A percentile compares a stretch with the other conserved stretches of the same genome.
Conservation (phyloP, 805 yeast genomes). For the Candida michaelii region DNA sequence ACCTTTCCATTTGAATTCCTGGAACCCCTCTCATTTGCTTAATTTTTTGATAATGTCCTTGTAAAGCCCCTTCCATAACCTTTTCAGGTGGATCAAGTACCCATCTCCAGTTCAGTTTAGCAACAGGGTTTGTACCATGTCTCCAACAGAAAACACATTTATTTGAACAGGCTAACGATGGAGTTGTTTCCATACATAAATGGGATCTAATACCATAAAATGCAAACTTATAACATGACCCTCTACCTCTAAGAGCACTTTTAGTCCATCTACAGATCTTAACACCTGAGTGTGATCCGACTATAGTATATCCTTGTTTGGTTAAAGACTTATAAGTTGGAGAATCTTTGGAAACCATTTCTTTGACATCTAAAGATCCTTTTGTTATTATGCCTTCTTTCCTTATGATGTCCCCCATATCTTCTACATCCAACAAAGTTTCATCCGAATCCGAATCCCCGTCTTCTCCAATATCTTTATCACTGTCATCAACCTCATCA, state of each 20-base stretch:
- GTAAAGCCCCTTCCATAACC: constrained; percentile 79
- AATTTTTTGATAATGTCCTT: constrained; percentile 87
- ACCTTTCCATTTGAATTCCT: constrained; percentile 85
- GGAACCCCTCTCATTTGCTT: constrained; percentile 96
- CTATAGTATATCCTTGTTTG: constrained; percentile 90
- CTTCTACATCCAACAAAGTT: constrained; percentile 79
- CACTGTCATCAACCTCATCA: constrained; percentile 59
- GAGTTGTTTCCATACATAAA: constrained; percentile 94
- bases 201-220: constrained; percentile 89
- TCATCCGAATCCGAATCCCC: constrained; percentile 34
- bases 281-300: constrained; percentile 93
- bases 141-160: constrained; percentile 98
- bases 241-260: constrained; percentile 89
- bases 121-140: constrained; percentile 96
- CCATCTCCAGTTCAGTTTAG: constrained; percentile 92
- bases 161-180: constrained; percentile 89
- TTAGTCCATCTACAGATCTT: constrained; percentile 96
- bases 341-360: constrained; percentile 87
- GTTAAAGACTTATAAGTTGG: constrained; percentile 88
- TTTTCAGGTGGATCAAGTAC: constrained; percentile 87
- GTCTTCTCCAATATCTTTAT: constrained; percentile 39
- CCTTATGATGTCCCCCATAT: constrained; percentile 66
- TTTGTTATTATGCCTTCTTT: constrained; percentile 26
- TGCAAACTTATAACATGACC: constrained; percentile 91
- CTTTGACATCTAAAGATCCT: constrained; percentile 41